phyloP scores from a whole-genome alignment of 1,284 basidiomycete genomes.

The Blastosporella zonata region DNA sequence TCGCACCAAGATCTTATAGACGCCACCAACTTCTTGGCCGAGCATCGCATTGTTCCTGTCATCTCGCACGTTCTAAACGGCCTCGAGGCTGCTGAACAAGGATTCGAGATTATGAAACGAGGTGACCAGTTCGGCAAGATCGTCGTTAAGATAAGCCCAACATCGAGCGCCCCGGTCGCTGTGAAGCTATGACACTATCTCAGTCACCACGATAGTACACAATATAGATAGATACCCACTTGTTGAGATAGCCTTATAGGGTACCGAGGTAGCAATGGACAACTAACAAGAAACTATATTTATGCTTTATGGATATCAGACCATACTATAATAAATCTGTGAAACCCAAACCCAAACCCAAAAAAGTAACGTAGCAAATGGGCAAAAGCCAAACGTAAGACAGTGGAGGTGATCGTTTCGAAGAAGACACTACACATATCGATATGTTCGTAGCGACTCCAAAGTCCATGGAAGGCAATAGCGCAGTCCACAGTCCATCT shows the following conservation, averaged over 20 bases:
- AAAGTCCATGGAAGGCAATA: constrained; percentile 3
- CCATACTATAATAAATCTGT: constrained; percentile 1
- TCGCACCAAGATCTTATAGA: constrained; percentile 73
- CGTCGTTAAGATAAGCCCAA: constrained; percentile 43
- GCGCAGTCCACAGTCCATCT: constrained; percentile 4
- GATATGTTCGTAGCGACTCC: neutral
- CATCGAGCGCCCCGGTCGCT: neutral
- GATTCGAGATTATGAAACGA: constrained; percentile 62
- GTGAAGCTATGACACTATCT: constrained; percentile 5
- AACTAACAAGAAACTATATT: constrained; percentile 12
- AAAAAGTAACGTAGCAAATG: too few relatives aligned
- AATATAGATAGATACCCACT: too few relatives aligned
- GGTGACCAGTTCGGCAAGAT: constrained; percentile 79
- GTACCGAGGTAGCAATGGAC: neutral
- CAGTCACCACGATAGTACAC: neutral
- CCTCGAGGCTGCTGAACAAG: constrained; percentile 65
- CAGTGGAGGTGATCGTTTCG: neutral
- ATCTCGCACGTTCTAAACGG: constrained; percentile 74
- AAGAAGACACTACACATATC: neutral
- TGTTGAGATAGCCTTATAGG: too few relatives aligned
- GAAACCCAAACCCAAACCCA: constrained; percentile 1
- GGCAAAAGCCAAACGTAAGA: neutral
- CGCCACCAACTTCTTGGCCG: constrained; percentile 67
- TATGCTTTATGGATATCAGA: constrained; percentile 3
- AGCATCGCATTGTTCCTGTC: constrained; percentile 69